Evolutionary conservation across 1,139 yeast species (phyloP).

Genomic region (Meyerozyma guilliermondii): DNA sequence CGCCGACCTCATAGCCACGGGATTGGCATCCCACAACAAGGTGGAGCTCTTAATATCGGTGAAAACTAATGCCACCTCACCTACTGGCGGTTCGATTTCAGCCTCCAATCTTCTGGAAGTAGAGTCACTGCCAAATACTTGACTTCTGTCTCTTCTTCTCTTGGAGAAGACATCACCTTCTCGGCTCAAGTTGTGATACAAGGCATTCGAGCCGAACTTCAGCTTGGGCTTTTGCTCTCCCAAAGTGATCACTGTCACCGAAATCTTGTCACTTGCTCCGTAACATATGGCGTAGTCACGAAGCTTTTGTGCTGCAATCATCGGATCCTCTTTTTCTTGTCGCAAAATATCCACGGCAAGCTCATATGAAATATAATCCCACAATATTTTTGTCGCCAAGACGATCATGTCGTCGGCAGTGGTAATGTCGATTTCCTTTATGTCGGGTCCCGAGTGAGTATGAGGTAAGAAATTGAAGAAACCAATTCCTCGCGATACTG

Average conservation of each 20-base stretch:
- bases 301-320: conserved; percentile 88
- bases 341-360: conserved; percentile 88
- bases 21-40: conserved; percentile 85
- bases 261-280: conserved; percentile 79
- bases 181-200: conserved; percentile 38
- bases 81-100: conserved; percentile 93
- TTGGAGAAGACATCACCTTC: conserved; percentile 38
- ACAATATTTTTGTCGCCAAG: conserved; percentile 77
- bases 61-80: conserved; percentile 90
- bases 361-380: conserved; percentile 82
- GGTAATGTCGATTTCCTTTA: conserved; percentile 55
- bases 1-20: conserved; percentile 94
- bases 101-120: conserved; percentile 79
- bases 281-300: conserved; percentile 93
- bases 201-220: conserved; percentile 25
- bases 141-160: conserved; percentile 50
- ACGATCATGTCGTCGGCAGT: conserved; percentile 80
- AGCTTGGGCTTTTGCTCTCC: conserved; percentile 33
- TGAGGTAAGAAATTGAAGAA: conserved; percentile 84
- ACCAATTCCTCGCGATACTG: conserved; percentile 89
- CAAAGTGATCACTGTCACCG: conserved; percentile 76
- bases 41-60: conserved; percentile 97
- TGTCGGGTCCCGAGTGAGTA: conserved; percentile 83
- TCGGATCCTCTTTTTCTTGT: conserved; percentile 76
- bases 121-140: conserved; percentile 64